Percentiles rank a stretch among this genome's conserved stretches.
These are phyloP conservation scores for Epichloe elymi DNA, from an alignment of 2,329 filamentous ascomycete genomes.

Conservation along the genomic window DNA sequence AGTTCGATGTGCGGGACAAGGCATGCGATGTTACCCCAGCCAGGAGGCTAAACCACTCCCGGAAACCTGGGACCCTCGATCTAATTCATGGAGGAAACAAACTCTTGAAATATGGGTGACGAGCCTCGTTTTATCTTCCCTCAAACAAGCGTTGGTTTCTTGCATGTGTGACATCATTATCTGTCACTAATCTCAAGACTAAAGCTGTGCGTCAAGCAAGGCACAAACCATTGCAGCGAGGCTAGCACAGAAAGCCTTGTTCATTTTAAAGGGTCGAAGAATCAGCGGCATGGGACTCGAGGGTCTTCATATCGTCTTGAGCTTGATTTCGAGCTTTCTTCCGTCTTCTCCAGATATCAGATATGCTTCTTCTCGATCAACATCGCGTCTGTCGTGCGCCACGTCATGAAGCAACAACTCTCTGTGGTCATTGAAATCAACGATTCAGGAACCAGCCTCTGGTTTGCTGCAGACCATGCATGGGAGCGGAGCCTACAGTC, in stretches of 20 bases:
- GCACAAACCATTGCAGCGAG: background rate
- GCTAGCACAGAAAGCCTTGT: background rate
- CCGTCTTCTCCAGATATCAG: background rate
- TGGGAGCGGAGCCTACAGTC: background rate
- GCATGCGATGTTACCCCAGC: background rate
- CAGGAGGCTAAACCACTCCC: background rate
- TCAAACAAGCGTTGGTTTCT: constrained; percentile 5
- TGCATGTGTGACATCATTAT: constrained; percentile 8
- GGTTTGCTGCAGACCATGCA: background rate
- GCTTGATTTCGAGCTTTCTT: background rate
- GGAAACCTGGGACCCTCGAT: background rate
- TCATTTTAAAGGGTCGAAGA: background rate
- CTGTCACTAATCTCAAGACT: constrained; percentile 1
- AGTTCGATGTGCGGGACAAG: too few relatives aligned
- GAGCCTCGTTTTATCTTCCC: constrained; percentile 1
- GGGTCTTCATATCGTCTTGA: background rate
- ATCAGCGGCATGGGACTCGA: background rate
- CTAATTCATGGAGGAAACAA: background rate
- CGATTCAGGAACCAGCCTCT: background rate
- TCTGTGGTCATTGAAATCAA: background rate
- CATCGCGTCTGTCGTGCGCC: background rate
- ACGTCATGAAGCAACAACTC: background rate
- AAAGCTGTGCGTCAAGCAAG: background rate
- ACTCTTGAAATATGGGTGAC: background rate
- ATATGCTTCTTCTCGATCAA: background rate